Evolutionary conservation across 176 grass and related monocot genomes (phyloP).

Genomic region (Chrysopogon serrulatus): DNA sequence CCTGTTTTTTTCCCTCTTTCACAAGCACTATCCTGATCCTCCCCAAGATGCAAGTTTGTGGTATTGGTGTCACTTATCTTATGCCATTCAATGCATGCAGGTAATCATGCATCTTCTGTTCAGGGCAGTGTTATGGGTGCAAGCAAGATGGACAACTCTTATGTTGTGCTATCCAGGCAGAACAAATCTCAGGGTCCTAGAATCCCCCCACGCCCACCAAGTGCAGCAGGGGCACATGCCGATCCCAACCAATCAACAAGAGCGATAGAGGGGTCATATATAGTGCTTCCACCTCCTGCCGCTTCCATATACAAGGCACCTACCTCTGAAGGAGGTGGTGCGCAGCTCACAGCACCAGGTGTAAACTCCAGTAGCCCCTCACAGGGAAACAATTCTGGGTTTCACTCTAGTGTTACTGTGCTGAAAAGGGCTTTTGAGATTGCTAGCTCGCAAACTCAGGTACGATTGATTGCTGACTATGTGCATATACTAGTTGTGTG

Average conservation of each 20-base stretch:
- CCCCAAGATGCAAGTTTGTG: not conserved
- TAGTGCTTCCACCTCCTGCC: slow-evolving; percentile 84
- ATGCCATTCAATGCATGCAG: slow-evolving; percentile 27
- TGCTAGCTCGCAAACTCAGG: slow-evolving; percentile 92
- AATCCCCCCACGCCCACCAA: slow-evolving; percentile 55
- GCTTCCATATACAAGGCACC: slow-evolving; percentile 74
- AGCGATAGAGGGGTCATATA: slow-evolving; percentile 89
- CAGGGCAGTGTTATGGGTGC: slow-evolving; percentile 77
- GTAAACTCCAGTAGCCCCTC: slow-evolving; percentile 34
- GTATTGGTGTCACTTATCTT: not conserved
- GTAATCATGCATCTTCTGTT: slow-evolving; percentile 67
- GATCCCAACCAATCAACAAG: slow-evolving; percentile 60
- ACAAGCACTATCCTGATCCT: not conserved
- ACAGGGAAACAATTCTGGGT: slow-evolving; percentile 62
- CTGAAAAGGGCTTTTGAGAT: slow-evolving; percentile 96
- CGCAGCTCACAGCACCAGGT: slow-evolving; percentile 24
- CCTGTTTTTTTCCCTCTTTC: not conserved
- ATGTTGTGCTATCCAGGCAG: slow-evolving; percentile 63
- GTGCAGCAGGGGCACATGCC: slow-evolving; percentile 14
- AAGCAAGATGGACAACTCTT: slow-evolving; percentile 87
- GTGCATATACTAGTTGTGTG: not conserved
- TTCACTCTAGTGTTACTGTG: slow-evolving; percentile 83
- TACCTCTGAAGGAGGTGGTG: slow-evolving; percentile 45
- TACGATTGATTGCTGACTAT: slow-evolving; percentile 23
- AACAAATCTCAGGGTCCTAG: slow-evolving; percentile 56